A percentile compares a stretch with the other conserved stretches of the same genome.
Evolutionary conservation across 2,329 filamentous ascomycete genomes (phyloP).

Genomic region (Didymellaceae sp.): DNA sequence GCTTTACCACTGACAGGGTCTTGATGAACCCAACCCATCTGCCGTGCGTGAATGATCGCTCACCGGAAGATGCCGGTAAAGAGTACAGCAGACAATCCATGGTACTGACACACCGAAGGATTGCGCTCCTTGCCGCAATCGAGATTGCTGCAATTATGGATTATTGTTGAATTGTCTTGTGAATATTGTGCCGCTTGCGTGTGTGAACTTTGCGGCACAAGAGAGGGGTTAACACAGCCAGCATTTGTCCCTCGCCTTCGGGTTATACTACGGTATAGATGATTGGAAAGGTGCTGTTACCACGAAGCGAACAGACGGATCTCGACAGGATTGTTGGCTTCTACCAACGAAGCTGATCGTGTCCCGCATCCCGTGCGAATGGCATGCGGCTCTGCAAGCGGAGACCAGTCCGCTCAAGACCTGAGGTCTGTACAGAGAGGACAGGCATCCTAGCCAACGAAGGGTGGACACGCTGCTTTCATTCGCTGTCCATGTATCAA

Average conservation of each 20-base stretch:
- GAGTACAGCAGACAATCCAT: neutral
- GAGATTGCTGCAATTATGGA: neutral
- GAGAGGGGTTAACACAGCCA: slow-evolving; percentile 16
- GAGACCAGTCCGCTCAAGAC: slow-evolving; percentile 16
- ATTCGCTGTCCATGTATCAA: slow-evolving; percentile 4
- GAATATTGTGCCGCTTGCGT: slow-evolving; percentile 8
- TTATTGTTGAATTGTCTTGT: slow-evolving; percentile 1
- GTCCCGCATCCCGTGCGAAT: neutral
- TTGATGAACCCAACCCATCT: neutral
- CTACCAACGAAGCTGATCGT: slow-evolving; percentile 7
- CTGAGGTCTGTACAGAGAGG: slow-evolving; percentile 3
- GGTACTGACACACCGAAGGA: neutral
- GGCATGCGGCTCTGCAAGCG: slow-evolving; percentile 30
- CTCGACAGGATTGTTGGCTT: neutral
- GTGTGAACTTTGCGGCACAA: neutral
- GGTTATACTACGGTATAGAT: slow-evolving; percentile 2
- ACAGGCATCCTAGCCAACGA: slow-evolving; percentile 1
- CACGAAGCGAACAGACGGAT: neutral
- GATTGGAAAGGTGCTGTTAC: slow-evolving; percentile 14
- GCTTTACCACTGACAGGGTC: slow-evolving; percentile 6
- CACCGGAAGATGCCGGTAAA: slow-evolving; percentile 5
- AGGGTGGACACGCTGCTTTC: neutral
- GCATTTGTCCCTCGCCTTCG: slow-evolving; percentile 11
- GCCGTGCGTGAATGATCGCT: neutral
- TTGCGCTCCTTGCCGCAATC: neutral